Base-by-base conservation (phyloP, 768 basidiomycete genomes). In the Tulasnella sp. region DNA sequence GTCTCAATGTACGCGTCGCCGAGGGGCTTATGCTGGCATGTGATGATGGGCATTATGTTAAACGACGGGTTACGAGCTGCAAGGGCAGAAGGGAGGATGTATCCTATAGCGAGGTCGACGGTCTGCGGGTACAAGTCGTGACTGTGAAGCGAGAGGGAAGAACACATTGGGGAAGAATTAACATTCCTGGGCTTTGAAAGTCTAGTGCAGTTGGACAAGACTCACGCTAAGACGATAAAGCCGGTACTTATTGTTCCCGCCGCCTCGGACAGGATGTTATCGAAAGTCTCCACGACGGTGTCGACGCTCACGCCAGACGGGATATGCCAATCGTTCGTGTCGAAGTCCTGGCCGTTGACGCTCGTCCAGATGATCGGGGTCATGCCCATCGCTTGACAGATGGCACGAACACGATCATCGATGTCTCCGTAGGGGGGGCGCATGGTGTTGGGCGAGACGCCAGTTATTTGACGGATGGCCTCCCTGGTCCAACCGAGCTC, bases 401-500 rank as follows among this genome's bases (percentile, higher is more conserved):
- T 87, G 45, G 84, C 85, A 65, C 90, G 85, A 29, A 94, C 82
- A 85, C 85, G 53, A 25, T 59, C 57, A 24, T 59, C 57, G 27
- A 87, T 83, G 67, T 87, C 87, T 62, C 85, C 85, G 66, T 75
- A 93, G 17, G 57, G 57, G 31, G 57, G 57, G 12, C 57, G 46
- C 57, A 59, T 59, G 5, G 57, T 59, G 49, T 59, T 59, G 27
- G 57, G 57, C 9, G 57, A 59, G 8, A 74, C 73, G 60, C 75
- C 91, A 31, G 83, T 73, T 46, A 86, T 78, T 67, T 92, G 87
- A 68, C 82, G 82, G 71, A 94, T 92, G 59, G 84, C 75, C 71
- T 92, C 84, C 71, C 79, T 85, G 4, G 84, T 78, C 89, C 89
- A 94, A 2, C 87, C 89, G 31, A 94, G 74, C 69, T 92, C 90